phyloP scores from a whole-genome alignment of 176 grass and related monocot species.

The Oryza meridionalis region DNA sequence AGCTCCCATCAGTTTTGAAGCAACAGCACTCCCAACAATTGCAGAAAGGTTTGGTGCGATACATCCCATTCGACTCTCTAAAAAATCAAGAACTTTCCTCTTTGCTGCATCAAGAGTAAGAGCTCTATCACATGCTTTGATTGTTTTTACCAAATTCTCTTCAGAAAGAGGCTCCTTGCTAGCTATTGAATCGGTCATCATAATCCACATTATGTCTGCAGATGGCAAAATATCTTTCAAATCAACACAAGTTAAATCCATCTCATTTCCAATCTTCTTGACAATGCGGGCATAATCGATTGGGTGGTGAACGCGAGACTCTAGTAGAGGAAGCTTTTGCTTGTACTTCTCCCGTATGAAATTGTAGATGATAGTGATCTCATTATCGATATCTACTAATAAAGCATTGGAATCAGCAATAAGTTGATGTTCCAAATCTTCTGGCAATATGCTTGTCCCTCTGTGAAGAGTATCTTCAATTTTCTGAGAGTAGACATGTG shows the following conservation, averaged over 20 bases:
- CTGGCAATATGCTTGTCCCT: slow-evolving; percentile 49
- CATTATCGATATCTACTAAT: slow-evolving; percentile 84
- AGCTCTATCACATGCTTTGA: slow-evolving; percentile 74
- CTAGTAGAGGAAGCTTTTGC: slow-evolving; percentile 75
- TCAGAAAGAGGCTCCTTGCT: slow-evolving; percentile 74
- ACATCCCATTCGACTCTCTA: slow-evolving; percentile 78
- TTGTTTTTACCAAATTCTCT: slow-evolving; percentile 72
- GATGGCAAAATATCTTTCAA: slow-evolving; percentile 77
- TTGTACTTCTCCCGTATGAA: slow-evolving; percentile 84
- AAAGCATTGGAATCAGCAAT: slow-evolving; percentile 88
- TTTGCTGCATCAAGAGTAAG: slow-evolving; percentile 72
- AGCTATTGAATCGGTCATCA: slow-evolving; percentile 81
- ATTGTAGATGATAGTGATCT: slow-evolving; percentile 84
- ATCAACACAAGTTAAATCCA: slow-evolving; percentile 81
- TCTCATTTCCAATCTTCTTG: slow-evolving; percentile 92
- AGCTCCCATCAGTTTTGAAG: slow-evolving; percentile 78
- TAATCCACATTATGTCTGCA: slow-evolving; percentile 74
- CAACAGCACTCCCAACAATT: slow-evolving; percentile 76
- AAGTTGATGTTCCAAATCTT: slow-evolving; percentile 77
- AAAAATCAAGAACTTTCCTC: slow-evolving; percentile 87
- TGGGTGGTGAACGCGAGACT: slow-evolving; percentile 81
- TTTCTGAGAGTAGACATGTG: slow-evolving; percentile 51
- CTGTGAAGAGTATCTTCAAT: slow-evolving; percentile 72
- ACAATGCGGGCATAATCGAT: slow-evolving; percentile 85
- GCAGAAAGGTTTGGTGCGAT: slow-evolving; percentile 85